A percentile compares a stretch with the other conserved stretches of the same genome.
Evolutionary conservation across 2,329 filamentous ascomycete genomes (phyloP).

Genomic region (Xylariaceae sp.): DNA sequence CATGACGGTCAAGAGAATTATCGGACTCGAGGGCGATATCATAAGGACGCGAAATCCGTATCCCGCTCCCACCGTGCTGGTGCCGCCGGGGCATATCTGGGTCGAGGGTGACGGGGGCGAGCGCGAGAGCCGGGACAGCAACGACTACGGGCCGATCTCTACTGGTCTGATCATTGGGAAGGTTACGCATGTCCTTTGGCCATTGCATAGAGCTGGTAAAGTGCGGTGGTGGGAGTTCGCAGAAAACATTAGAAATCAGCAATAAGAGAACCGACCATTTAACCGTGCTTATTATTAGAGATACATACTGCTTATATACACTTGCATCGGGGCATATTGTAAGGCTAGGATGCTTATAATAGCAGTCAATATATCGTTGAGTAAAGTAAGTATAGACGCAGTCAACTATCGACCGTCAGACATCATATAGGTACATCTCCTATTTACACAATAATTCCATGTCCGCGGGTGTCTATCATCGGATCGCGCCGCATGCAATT

Average conservation of each 20-base stretch:
- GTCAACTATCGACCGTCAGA: no score
- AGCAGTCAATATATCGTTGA: no score
- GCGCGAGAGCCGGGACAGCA: constrained; percentile 77
- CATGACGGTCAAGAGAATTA: constrained; percentile 77
- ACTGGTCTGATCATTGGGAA: constrained; percentile 74
- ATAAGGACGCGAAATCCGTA: constrained; percentile 68
- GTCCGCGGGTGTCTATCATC: not conserved
- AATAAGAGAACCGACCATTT: not conserved
- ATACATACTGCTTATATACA: not conserved
- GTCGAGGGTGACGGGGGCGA: constrained; percentile 85
- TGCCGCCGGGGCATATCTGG: constrained; percentile 90
- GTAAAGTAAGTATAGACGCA: no score
- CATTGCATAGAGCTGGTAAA: constrained; percentile 60
- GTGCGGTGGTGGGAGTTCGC: constrained; percentile 61
- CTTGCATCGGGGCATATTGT: no score
- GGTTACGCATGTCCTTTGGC: constrained; percentile 73
- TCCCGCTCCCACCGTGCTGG: constrained; percentile 56
- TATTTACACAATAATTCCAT: not conserved
- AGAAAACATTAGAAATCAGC: constrained; percentile 28
- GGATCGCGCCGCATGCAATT: not conserved
- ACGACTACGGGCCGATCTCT: constrained; percentile 84
- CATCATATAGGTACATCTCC: no score
- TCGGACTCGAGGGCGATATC: constrained; percentile 78
- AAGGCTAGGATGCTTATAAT: no score
- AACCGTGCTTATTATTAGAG: not conserved